phyloP scores from a whole-genome alignment of 179 eudicot species.

The Sideroxylon spinosum region DNA sequence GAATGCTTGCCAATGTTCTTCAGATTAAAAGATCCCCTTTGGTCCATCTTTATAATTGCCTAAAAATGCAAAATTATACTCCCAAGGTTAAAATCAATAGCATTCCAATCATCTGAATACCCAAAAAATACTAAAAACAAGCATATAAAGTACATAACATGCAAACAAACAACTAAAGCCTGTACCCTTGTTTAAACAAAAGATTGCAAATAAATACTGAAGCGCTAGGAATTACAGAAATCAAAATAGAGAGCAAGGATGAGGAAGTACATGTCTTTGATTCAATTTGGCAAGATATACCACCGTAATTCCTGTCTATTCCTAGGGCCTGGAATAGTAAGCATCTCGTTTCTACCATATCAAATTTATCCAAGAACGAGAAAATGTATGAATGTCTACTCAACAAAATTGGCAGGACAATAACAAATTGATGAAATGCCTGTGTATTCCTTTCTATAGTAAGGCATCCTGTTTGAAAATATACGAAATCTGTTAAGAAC shows the following conservation, averaged over 20 bases:
- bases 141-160: neutral
- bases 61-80: slow-evolving; percentile 16
- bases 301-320: neutral
- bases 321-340: neutral
- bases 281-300: neutral
- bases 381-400: too few species aligned
- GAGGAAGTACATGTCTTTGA: neutral
- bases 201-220: neutral
- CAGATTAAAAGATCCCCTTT: slow-evolving; percentile 44
- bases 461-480: neutral
- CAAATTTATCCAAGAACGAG: too few species aligned
- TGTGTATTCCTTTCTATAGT: neutral
- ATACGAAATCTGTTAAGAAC: neutral
- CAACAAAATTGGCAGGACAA: neutral
- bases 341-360: too few species aligned
- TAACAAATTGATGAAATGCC: neutral
- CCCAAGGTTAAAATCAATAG: neutral
- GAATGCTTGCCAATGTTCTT: slow-evolving; percentile 47
- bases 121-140: neutral
- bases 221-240: neutral
- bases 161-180: neutral
- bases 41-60: slow-evolving; percentile 60
- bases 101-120: neutral
- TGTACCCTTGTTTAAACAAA: neutral
- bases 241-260: neutral